Evolutionary conservation across 495 filamentous ascomycete species (phyloP).

Genomic region (Astrothelium macrocarpum): DNA sequence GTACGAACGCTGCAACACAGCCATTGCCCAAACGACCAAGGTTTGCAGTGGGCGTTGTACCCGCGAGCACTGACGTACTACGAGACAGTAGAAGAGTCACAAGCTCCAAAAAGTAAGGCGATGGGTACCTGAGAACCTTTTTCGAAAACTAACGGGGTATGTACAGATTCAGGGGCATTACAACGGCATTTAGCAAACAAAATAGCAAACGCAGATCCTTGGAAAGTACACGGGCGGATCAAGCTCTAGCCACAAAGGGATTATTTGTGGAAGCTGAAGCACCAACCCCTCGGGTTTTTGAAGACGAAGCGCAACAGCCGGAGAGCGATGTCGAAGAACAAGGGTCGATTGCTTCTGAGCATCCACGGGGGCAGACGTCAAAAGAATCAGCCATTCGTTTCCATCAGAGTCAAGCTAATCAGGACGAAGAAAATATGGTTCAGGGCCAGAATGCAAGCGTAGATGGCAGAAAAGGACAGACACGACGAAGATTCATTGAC

Average conservation of each 20-base stretch:
- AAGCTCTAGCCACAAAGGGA: not conserved
- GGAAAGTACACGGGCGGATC: not conserved
- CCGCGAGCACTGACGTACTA: not conserved
- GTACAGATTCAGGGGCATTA: constrained; percentile 2
- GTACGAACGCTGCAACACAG: constrained; percentile 11
- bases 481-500: constrained; percentile 30
- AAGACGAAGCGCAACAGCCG: constrained; percentile 1
- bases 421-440: not conserved
- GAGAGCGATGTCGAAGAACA: constrained; percentile 6
- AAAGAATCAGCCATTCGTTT: constrained; percentile 8
- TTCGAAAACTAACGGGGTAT: not conserved
- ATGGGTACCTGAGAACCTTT: constrained; percentile 1
- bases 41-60: not conserved
- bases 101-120: not conserved
- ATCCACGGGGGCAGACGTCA: not conserved
- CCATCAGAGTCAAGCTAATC: constrained; percentile 5
- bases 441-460: constrained; percentile 26
- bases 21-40: not conserved
- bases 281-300: not conserved
- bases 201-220: not conserved
- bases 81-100: not conserved
- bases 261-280: not conserved
- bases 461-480: constrained; percentile 10
- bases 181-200: constrained; percentile 8
- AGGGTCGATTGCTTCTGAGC: constrained; percentile 7